A percentile compares a stretch with the other conserved stretches of the same genome.
These are phyloP conservation scores for Blastobotrys persicus DNA, from an alignment of 1,139 yeast genomes.

Conservation along the genomic window DNA sequence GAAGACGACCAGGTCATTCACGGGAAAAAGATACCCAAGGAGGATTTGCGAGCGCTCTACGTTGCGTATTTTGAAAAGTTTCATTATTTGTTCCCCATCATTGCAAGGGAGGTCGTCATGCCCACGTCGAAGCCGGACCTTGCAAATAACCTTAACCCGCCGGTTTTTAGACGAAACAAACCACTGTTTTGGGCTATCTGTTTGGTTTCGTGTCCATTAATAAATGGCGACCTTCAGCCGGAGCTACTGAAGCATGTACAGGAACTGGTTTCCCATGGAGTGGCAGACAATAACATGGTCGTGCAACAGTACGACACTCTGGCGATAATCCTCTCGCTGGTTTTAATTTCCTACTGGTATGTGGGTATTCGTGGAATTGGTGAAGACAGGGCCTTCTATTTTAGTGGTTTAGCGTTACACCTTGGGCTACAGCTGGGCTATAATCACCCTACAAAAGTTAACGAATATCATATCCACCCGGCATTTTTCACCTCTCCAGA, in stretches of 20 bases:
- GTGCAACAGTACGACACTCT: conserved; percentile 4
- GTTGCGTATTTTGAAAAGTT: conserved; percentile 6
- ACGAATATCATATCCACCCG: conserved; percentile 5
- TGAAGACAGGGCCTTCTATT: conserved; percentile 12
- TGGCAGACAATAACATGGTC: background rate
- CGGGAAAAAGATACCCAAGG: conserved; percentile 1
- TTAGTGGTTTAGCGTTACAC: conserved; percentile 2
- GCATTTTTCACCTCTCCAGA: conserved; percentile 4
- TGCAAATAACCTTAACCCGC: background rate
- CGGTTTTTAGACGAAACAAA: conserved; percentile 2
- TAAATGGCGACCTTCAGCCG: conserved; percentile 1
- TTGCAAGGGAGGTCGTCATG: conserved; percentile 8
- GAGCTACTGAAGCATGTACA: conserved; percentile 9
- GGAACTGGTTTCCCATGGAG: conserved; percentile 9
- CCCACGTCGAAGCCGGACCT: background rate
- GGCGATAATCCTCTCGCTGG: background rate
- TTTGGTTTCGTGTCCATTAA: conserved; percentile 9
- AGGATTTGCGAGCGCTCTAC: conserved; percentile 6
- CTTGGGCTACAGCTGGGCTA: conserved; percentile 1
- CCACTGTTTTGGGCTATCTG: conserved; percentile 15
- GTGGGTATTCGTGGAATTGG: conserved; percentile 10
- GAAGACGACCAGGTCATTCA: conserved; percentile 1
- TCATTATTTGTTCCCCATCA: conserved; percentile 13
- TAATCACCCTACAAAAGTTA: background rate
- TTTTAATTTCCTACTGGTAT: conserved; percentile 10